Base-by-base conservation (phyloP, 352 stramenopile genomes). In the Globisporangium viniferum region DNA sequence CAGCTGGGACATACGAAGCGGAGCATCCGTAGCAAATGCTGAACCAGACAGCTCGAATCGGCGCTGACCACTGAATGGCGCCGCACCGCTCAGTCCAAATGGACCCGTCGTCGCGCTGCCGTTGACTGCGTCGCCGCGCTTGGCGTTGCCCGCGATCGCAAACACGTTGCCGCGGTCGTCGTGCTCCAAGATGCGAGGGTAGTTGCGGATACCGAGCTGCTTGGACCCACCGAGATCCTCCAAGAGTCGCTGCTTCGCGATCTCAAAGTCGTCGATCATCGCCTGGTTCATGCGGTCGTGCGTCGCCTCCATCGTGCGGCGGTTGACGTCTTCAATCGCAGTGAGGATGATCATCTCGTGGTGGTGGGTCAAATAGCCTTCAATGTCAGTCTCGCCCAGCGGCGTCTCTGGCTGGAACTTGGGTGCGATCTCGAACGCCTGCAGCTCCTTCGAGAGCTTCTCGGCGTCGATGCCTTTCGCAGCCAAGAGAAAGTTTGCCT, bases 261-360 rank as follows among this genome's bases (percentile, higher is more conserved):
- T 58, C 56, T 95, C 86, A 74, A 94, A 95, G 68, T 95, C 88
- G 68, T 94, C 84, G 67, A 93, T 93, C 79, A 95, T 91, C 35
- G 88, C 82, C 36, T 89, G 82, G 74, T 94, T 93, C 82, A 93
- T 93, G 58, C 80, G 81, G 60, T 95, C 86, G 64, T 95, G 88
- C 5, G 84, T 93, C 20, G 84, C 78, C 54, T 91, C 82, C 57
- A 93, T 87, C 15, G 84, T 94, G 73, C 80, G 86, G 58, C 79
- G 85, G 66, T 88, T 92, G 18, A 91, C 86, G 64, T 97, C 88
- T 64, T 97, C 89, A 44, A 97, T 93, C 58, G 90, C 87, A n/a
- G 88, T 95, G 35, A 96, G 73, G 46, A 96, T 82, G 72, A 97
- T 95, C 86, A 96, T 96, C 69, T 97, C 90, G 74, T 97, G 90